Conservation (phyloP, 129 eudicot genomes). For the Tagetes erecta region DNA sequence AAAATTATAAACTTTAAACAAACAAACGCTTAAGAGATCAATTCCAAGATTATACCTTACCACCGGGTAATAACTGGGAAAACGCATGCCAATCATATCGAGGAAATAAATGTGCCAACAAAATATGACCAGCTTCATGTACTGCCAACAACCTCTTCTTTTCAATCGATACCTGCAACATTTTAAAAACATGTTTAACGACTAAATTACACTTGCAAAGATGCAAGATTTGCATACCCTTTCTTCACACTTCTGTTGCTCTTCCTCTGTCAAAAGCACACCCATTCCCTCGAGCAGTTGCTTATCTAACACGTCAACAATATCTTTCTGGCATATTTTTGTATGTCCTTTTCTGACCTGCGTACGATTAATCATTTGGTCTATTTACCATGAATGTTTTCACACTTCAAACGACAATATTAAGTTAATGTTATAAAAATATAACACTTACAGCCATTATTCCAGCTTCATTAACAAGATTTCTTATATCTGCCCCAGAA, state of each 20-base stretch:
- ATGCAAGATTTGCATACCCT: conserved; percentile 45
- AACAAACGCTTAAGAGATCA: neutral
- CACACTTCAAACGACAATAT: neutral
- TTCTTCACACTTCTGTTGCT: conserved; percentile 84
- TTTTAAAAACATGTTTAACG: conserved; percentile 6
- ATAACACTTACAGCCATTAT: conserved; percentile 82
- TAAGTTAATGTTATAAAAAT: neutral
- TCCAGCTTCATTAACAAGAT: conserved; percentile 92
- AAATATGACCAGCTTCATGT: conserved; percentile 94
- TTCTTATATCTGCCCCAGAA: conserved; percentile 96
- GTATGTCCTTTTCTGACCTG: conserved; percentile 94
- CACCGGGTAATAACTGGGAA: conserved; percentile 96
- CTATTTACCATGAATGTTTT: neutral
- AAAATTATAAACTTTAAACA: conserved; percentile 1
- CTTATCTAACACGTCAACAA: conserved; percentile 89
- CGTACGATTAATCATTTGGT: conserved; percentile 8
- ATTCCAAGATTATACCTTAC: conserved; percentile 55
- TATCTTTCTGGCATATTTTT: conserved; percentile 80
- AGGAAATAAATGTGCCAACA: conserved; percentile 93
- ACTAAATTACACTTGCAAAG: conserved; percentile 25
- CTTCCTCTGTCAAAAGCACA: conserved; percentile 94
- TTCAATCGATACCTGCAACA: conserved; percentile 66
- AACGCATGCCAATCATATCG: conserved; percentile 97
- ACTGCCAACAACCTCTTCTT: conserved; percentile 89
- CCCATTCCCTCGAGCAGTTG: conserved; percentile 98